Percentiles rank a stretch among this genome's conserved stretches.
Conservation (phyloP, 2,329 filamentous ascomycete species). For the Fusarium sp. region DNA sequence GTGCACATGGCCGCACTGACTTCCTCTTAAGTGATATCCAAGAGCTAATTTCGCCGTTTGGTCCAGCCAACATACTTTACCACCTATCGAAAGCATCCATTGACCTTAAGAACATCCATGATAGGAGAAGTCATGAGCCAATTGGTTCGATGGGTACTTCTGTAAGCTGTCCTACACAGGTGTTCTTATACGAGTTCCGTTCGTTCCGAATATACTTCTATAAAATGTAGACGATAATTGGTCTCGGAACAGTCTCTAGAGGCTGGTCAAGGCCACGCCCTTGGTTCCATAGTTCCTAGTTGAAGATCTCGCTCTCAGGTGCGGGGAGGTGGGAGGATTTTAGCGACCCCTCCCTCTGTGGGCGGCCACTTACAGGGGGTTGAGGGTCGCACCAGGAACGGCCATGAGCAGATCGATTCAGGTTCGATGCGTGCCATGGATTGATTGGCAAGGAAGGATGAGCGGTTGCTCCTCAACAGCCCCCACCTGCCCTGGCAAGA, state of each 20-base stretch:
- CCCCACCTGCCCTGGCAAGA: constrained; percentile 33
- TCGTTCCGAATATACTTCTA: not conserved
- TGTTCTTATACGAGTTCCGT: not conserved
- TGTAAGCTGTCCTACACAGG: not conserved
- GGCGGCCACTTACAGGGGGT: constrained; percentile 35
- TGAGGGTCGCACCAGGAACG: constrained; percentile 43
- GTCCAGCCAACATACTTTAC: not conserved
- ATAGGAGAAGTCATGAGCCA: not conserved
- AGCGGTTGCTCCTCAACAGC: constrained; percentile 46
- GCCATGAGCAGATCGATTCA: constrained; percentile 33
- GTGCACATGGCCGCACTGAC: constrained; percentile 1
- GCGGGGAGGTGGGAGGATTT: constrained; percentile 30
- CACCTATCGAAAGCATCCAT: constrained; percentile 13
- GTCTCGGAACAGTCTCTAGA: constrained; percentile 1
- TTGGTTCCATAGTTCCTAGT: not conserved
- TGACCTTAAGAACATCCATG: constrained; percentile 13
- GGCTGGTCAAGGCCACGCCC: constrained; percentile 18
- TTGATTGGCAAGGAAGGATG: constrained; percentile 33
- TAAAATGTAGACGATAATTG: constrained; percentile 15
- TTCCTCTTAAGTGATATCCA: not conserved
- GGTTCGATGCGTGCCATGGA: constrained; percentile 26
- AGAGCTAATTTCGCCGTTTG: constrained; percentile 11
- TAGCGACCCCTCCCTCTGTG: constrained; percentile 24
- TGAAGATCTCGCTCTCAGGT: constrained; percentile 23
- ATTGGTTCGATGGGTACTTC: not conserved